Evolutionary conservation across 768 basidiomycete genomes (phyloP).

Genomic region (Boletus sensibilis): DNA sequence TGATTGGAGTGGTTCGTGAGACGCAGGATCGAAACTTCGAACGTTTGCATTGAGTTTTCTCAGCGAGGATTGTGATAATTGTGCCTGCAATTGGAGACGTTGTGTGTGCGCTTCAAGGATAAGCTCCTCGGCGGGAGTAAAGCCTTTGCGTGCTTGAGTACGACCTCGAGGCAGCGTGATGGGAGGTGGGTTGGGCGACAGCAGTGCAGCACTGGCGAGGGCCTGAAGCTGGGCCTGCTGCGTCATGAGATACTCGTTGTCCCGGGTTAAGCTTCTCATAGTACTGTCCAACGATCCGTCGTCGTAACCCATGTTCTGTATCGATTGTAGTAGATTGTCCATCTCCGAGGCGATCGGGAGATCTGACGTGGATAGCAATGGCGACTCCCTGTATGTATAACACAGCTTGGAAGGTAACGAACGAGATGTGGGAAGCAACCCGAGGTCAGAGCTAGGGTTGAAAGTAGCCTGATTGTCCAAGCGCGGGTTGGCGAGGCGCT

Average conservation of each 20-base stretch:
- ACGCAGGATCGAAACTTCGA: slow-evolving; percentile 5
- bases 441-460: background rate
- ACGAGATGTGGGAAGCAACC: slow-evolving; percentile 14
- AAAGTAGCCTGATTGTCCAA: slow-evolving; percentile 5
- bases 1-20: slow-evolving; percentile 1
- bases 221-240: slow-evolving; percentile 25
- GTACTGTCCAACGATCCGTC: slow-evolving; percentile 14
- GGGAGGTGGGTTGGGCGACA: slow-evolving; percentile 12
- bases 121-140: slow-evolving; percentile 66
- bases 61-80: slow-evolving; percentile 5
- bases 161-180: slow-evolving; percentile 23
- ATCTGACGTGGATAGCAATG: slow-evolving; percentile 14
- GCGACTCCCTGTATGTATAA: slow-evolving; percentile 17
- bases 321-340: slow-evolving; percentile 38
- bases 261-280: slow-evolving; percentile 13
- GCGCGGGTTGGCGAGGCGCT: slow-evolving; percentile 3
- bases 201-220: slow-evolving; percentile 18
- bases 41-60: slow-evolving; percentile 9
- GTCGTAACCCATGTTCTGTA: slow-evolving; percentile 26
- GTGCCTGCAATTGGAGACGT: slow-evolving; percentile 20
- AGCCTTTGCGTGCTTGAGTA: slow-evolving; percentile 49
- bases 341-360: slow-evolving; percentile 38
- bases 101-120: slow-evolving; percentile 56
- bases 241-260: slow-evolving; percentile 15
- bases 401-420: slow-evolving; percentile 25